A percentile compares a stretch with the other conserved stretches of the same genome.
These are phyloP conservation scores for Ogataea populi-albae DNA, from an alignment of 805 yeast species.

Conservation along the genomic window DNA sequence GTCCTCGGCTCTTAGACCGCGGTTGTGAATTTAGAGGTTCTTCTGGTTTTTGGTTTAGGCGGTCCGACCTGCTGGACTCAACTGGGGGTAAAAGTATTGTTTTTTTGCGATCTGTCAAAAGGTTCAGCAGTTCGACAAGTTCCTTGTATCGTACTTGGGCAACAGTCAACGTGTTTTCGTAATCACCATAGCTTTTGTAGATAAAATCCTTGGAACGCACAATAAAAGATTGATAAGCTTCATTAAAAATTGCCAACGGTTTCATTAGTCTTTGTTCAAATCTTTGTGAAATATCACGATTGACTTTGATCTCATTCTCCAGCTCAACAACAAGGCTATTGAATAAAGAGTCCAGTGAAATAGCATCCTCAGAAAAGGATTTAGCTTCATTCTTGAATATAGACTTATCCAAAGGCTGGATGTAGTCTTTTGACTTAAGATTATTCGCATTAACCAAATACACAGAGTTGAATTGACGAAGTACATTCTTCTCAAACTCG, in stretches of 20 bases:
- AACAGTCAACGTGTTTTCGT: conserved; percentile 3
- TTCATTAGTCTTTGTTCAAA: conserved; percentile 5
- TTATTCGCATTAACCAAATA: conserved; percentile 3
- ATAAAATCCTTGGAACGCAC: conserved; percentile 3
- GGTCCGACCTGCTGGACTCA: background rate
- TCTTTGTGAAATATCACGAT: conserved; percentile 1
- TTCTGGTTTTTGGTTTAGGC: background rate
- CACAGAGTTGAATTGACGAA: conserved; percentile 4
- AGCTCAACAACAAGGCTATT: conserved; percentile 1
- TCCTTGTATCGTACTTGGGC: conserved; percentile 6
- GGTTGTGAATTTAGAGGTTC: too few species aligned
- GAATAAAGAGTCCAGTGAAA: conserved; percentile 1
- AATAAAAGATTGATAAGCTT: conserved; percentile 9
- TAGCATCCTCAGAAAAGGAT: too few species aligned
- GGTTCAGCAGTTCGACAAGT: conserved; percentile 5
- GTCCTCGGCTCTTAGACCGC: too few species aligned
- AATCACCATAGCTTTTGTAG: conserved; percentile 3
- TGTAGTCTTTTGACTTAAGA: conserved; percentile 4
- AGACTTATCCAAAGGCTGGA: too few species aligned
- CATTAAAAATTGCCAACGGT: conserved; percentile 9
- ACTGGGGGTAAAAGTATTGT: background rate
- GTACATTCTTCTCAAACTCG: conserved; percentile 6
- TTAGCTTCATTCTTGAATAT: too few species aligned
- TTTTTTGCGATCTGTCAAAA: conserved; percentile 6
- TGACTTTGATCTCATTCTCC: conserved; percentile 4